Conservation (phyloP, 75 land plant genomes). For the Picea sitchensis region DNA sequence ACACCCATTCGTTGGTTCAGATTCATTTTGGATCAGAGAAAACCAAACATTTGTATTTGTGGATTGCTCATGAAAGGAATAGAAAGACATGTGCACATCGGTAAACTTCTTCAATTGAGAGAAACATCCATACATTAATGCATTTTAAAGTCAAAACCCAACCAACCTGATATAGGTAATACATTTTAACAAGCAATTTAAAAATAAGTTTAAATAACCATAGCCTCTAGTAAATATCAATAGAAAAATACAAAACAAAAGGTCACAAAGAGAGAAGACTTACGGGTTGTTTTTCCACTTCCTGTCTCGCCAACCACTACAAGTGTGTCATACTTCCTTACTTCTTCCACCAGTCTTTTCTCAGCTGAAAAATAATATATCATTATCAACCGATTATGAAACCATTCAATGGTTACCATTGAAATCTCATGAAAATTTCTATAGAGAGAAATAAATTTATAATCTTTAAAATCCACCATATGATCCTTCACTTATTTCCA, state of each 20-base stretch:
- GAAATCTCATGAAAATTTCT: too few species aligned
- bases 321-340: slow-evolving; percentile 58
- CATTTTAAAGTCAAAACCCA: background rate
- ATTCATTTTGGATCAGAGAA: too few species aligned
- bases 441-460: background rate
- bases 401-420: background rate
- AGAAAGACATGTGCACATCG: background rate
- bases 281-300: slow-evolving; percentile 97
- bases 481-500: background rate
- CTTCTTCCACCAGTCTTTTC: slow-evolving; percentile 60
- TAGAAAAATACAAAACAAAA: background rate
- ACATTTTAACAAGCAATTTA: background rate
- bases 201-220: background rate
- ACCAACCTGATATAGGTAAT: background rate
- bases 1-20: too few species aligned
- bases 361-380: slow-evolving; percentile 39
- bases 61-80: background rate
- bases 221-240: background rate
- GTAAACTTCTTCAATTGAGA: background rate
- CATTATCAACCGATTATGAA: background rate
- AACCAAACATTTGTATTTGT: too few species aligned
- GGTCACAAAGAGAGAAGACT: slow-evolving; percentile 15
- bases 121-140: background rate
- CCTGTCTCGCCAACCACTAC: slow-evolving; percentile 95
- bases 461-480: background rate